Evolutionary conservation across 345 rosid genomes (phyloP), one percentile per base, ranked within the genome.

Genomic region (Erysimum cheiranthoides): DNA sequence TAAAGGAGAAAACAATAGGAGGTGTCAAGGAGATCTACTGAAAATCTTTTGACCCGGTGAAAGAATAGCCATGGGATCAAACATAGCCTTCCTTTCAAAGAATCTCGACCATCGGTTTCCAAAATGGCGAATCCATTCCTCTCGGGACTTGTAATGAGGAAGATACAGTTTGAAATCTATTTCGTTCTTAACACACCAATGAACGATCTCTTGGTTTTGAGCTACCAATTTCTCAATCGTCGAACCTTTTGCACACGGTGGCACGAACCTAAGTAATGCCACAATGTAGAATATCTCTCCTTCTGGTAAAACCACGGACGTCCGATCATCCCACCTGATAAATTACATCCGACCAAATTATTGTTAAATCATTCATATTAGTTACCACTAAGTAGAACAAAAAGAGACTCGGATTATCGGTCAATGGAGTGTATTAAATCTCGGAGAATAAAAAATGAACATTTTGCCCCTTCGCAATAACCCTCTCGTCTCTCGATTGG

Each of bases 11-110:
- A 25, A 34, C 34, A 8, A 56, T 56, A 31, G 69, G 36, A 31
- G 74, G 36, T 79, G 64, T 43, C 76, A 82, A 42, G 52, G 53
- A 28, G 60, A 71, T 77, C 96, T 85, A 18, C 67, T 66, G 81
- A 95, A 92, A 59, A 95, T 86, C 74, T 83, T 95, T 80, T 95
- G 97, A 8, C 99, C 99, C 0, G 99, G 99, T 0, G 99, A 87
- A 65, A 95, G 97, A 64, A 95, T 75, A 17, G 90, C 91, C 93
- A 81, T 84, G 4, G 93, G 96, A 84, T 95, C 97, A 72, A 86
- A 92, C 69, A 68, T 53, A n/a, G 34, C 43, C 83, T 95, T 95
- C 82, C 85, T 83, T 65, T 88, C 87, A 21, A 77, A 82, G 42
- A 95, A 95, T 77, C 83, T 80, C 1, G 84, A 49, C 99, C 99